Base-by-base conservation (phyloP, 2,329 filamentous ascomycete genomes). In the Basipetospora chlamydospora region DNA sequence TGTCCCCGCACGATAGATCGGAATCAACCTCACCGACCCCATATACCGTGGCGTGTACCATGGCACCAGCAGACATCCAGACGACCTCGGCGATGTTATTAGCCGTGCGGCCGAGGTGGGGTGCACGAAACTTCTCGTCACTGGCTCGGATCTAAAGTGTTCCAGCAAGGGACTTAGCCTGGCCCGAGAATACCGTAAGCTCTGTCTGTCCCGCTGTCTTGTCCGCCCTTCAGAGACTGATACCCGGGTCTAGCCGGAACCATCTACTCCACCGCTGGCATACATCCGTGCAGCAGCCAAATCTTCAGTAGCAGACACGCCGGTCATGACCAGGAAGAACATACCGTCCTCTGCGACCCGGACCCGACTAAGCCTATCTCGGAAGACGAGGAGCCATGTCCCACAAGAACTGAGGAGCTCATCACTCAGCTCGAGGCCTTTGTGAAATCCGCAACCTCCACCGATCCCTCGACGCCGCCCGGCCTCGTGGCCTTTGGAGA, bases 11-110 rank as follows among this genome's bases (percentile, higher is more conserved):
- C n/a, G 25, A 43, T 53, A 79, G 74, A 79, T 98, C 50, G 90
- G 88, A 40, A 95, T 98, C 66, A 98, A 98, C 57, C 71, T 98
- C 38, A 82, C 87, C 37, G 90, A 98, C 51, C 82, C 83, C 36
- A 84, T 95, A 41, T 98, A 88, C 57, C 72, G 74, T 32, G 90
- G 90, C 35, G 59, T 72, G 28, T 92, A 96, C 52, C 79, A 92
- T 51, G 84, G 83, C 49, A 86, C 77, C 42, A 68, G 82, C 46
- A 60, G 64, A 18, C 85, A 92, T 48, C 71, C 77, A 9, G 67
- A 82, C 48, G 84, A 92, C 52, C 70, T 88, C 12, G 56, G 66
- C 20, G 78, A 76, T 44, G 82, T 98, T 18, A 62, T 98, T n/a
- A 65, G 78, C 43, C 72, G 90, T 44, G 86, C 85, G 3, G 59